These are phyloP conservation scores for Phytophthora idaei DNA, from an alignment of 352 stramenopile species.

Conservation along the genomic window DNA sequence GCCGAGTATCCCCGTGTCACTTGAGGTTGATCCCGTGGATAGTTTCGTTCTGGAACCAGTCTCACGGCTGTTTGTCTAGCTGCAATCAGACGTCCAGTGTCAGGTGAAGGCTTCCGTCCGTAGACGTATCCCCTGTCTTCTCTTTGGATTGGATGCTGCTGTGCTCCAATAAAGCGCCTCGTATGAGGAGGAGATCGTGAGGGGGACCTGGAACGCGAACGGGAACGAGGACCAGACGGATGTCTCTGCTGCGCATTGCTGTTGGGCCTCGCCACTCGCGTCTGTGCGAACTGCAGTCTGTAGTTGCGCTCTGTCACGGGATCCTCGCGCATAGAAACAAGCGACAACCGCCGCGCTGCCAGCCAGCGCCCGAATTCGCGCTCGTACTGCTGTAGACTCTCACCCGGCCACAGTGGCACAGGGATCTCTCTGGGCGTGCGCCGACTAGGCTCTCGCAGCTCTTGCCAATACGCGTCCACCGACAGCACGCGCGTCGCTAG, in stretches of 20 bases:
- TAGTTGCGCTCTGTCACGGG: conserved; percentile 19
- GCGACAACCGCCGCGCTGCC: conserved; percentile 8
- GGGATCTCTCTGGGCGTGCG: conserved; percentile 23
- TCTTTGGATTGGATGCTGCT: neutral
- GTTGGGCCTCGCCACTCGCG: conserved; percentile 15
- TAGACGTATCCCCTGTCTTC: neutral
- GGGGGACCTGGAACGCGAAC: conserved; percentile 14
- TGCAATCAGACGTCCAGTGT: conserved; percentile 8
- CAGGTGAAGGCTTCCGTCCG: conserved; percentile 1
- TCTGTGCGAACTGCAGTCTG: conserved; percentile 29
- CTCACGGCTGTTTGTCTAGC: conserved; percentile 1
- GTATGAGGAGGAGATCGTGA: conserved; percentile 3
- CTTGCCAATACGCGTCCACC: conserved; percentile 28
- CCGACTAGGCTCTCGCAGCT: conserved; percentile 13
- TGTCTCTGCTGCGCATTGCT: neutral
- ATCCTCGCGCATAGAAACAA: conserved; percentile 11
- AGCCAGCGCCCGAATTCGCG: conserved; percentile 33
- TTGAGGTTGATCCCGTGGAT: conserved; percentile 16
- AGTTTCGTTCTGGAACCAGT: conserved; percentile 9
- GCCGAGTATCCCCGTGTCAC: neutral
- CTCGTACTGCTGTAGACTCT: conserved; percentile 39
- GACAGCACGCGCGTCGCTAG: conserved; percentile 28
- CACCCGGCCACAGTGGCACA: conserved; percentile 39
- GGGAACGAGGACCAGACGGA: neutral
- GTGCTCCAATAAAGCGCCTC: neutral